phyloP scores from a whole-genome alignment of 805 yeast species.

The Cyberlindnera suaveolens region DNA sequence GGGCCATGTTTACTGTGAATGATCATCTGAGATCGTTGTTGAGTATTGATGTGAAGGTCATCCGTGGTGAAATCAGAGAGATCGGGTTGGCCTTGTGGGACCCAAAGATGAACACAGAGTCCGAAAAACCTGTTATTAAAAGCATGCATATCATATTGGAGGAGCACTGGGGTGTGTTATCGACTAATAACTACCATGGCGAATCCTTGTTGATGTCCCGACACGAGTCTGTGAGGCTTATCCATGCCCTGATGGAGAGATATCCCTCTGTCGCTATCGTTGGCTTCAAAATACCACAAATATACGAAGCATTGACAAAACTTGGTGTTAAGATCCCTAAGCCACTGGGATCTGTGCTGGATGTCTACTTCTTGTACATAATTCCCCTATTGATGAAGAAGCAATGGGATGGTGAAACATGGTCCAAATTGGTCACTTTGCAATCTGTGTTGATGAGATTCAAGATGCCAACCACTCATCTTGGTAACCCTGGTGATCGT shows the following conservation, averaged over 20 bases:
- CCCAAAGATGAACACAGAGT: constrained; percentile 12
- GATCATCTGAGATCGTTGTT: constrained; percentile 7
- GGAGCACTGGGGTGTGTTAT: too few species aligned
- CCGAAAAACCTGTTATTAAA: constrained; percentile 9
- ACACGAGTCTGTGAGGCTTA: constrained; percentile 8
- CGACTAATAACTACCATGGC: too few species aligned
- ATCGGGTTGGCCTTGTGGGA: constrained; percentile 15
- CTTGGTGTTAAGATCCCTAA: constrained; percentile 1
- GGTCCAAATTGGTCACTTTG: constrained; percentile 2
- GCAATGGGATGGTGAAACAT: constrained; percentile 4
- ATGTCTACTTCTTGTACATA: constrained; percentile 10
- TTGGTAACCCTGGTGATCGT: constrained; percentile 14
- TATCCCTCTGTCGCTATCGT: constrained; percentile 3
- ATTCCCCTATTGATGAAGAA: constrained; percentile 8
- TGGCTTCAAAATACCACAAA: constrained; percentile 6
- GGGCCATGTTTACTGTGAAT: constrained; percentile 6
- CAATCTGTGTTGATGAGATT: constrained; percentile 12
- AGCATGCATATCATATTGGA: not conserved
- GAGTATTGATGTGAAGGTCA: constrained; percentile 7
- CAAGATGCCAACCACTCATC: constrained; percentile 11
- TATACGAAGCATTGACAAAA: constrained; percentile 1
- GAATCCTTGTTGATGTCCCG: constrained; percentile 3
- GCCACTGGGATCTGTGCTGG: constrained; percentile 3
- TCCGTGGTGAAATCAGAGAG: constrained; percentile 10
- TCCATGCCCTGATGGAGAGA: not conserved